Conservation (phyloP, 257 asterid species). For the Asclepias syriaca region DNA sequence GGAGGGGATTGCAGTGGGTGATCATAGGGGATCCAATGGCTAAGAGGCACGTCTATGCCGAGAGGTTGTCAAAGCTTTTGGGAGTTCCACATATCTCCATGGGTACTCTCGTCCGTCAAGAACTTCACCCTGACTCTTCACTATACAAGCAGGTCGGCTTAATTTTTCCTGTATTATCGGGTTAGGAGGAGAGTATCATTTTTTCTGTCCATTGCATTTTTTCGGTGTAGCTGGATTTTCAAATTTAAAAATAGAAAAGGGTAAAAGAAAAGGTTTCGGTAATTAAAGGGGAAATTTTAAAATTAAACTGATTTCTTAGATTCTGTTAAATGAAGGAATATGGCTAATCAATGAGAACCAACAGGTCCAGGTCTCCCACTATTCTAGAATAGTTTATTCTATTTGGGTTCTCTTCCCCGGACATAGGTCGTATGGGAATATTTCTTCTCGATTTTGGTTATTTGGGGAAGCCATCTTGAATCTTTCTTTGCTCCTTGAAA, state of each 20-base stretch:
- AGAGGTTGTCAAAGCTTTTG: slow-evolving; percentile 69
- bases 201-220: not conserved
- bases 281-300: not conserved
- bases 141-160: slow-evolving; percentile 52
- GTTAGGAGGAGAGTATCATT: not conserved
- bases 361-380: not conserved
- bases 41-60: slow-evolving; percentile 71
- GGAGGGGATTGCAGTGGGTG: slow-evolving; percentile 88
- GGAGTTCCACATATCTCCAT: slow-evolving; percentile 84
- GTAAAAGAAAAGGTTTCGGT: not conserved
- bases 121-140: slow-evolving; percentile 72
- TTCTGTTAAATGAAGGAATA: not conserved
- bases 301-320: not conserved
- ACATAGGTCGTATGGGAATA: not conserved
- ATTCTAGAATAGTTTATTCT: not conserved
- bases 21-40: slow-evolving; percentile 85
- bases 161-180: not conserved
- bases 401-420: not conserved
- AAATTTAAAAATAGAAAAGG: no score
- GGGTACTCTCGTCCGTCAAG: slow-evolving; percentile 84
- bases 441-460: not conserved
- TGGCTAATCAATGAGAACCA: not conserved
- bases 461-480: not conserved
- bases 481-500: not conserved
- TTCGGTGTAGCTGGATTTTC: not conserved